phyloP scores from a whole-genome alignment of 2,329 filamentous ascomycete species.

The Dendrostoma leiphaemia region DNA sequence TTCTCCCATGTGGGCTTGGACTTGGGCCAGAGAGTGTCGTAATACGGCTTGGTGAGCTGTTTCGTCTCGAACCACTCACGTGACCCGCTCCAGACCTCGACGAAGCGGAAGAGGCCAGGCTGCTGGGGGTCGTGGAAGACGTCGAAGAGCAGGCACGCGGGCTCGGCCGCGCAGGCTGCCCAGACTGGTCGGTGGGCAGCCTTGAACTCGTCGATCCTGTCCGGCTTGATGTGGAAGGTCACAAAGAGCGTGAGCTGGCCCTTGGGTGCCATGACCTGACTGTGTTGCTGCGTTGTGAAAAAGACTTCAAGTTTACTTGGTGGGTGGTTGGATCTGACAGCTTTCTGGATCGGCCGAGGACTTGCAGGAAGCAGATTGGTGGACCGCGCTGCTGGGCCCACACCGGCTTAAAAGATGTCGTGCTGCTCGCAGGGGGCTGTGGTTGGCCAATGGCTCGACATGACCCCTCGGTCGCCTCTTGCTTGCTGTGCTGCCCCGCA shows the following conservation, averaged over 20 bases:
- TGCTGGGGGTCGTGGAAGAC: constrained; percentile 15
- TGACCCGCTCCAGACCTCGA: constrained; percentile 15
- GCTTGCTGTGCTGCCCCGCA: too few relatives aligned
- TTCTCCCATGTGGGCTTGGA: constrained; percentile 13
- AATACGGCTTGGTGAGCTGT: constrained; percentile 18
- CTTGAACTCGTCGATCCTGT: constrained; percentile 15
- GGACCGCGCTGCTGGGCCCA: too few relatives aligned
- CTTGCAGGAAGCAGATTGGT: too few relatives aligned
- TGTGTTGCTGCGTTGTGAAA: too few relatives aligned
- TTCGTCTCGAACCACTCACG: constrained; percentile 17
- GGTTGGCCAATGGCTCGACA: not conserved
- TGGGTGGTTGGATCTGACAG: too few relatives aligned
- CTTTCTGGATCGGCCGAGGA: too few relatives aligned
- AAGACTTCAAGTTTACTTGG: too few relatives aligned
- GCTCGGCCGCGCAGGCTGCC: constrained; percentile 15
- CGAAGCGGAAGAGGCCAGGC: constrained; percentile 16
- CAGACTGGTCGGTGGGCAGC: constrained; percentile 18
- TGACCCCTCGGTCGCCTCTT: too few relatives aligned
- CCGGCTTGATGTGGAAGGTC: constrained; percentile 13
- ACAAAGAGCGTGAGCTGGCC: constrained; percentile 17
- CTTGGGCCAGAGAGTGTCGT: constrained; percentile 14
- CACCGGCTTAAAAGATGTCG: too few relatives aligned
- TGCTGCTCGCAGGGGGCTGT: too few relatives aligned
- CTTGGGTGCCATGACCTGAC: not conserved
- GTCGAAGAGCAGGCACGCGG: constrained; percentile 19